These are phyloP conservation scores for Nymphaea colorata DNA, from an alignment of 164 flowering plant species.

Conservation along the genomic window DNA sequence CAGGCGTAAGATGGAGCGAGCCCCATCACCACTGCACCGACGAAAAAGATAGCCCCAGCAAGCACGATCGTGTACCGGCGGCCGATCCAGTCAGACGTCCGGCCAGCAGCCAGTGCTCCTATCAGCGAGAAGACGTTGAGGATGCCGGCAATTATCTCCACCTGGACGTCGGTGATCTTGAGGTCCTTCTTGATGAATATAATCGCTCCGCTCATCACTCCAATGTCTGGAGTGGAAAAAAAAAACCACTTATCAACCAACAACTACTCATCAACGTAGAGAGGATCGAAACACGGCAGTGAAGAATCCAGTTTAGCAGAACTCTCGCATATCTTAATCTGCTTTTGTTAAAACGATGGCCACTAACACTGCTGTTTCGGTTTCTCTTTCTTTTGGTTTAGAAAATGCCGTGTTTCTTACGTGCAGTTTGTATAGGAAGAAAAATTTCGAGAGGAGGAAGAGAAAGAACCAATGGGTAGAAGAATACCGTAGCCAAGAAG, in stretches of 20 bases:
- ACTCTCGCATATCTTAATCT: no score
- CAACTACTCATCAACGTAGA: background rate
- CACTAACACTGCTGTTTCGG: no score
- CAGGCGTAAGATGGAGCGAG: constrained; percentile 10
- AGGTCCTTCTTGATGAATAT: constrained; percentile 8
- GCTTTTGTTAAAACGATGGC: no score
- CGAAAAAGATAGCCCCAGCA: constrained; percentile 8
- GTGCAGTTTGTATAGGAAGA: background rate
- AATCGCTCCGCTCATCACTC: constrained; percentile 16
- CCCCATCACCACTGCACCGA: constrained; percentile 12
- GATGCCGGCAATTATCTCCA: constrained; percentile 7
- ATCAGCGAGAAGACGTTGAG: constrained; percentile 9
- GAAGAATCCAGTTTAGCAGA: background rate
- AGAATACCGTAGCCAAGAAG: constrained; percentile 23
- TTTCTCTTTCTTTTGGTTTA: background rate
- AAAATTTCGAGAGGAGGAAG: background rate
- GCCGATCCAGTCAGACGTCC: constrained; percentile 16
- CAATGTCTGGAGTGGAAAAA: constrained; percentile 1
- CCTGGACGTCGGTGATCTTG: constrained; percentile 4
- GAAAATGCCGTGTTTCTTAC: no score
- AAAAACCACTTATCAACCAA: background rate
- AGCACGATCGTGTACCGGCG: constrained; percentile 13
- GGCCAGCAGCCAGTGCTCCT: constrained; percentile 8
- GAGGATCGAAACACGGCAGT: background rate
- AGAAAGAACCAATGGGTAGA: background rate